Conservation (phyloP, 2,329 filamentous ascomycete species). For the Stenocarpella maydis region DNA sequence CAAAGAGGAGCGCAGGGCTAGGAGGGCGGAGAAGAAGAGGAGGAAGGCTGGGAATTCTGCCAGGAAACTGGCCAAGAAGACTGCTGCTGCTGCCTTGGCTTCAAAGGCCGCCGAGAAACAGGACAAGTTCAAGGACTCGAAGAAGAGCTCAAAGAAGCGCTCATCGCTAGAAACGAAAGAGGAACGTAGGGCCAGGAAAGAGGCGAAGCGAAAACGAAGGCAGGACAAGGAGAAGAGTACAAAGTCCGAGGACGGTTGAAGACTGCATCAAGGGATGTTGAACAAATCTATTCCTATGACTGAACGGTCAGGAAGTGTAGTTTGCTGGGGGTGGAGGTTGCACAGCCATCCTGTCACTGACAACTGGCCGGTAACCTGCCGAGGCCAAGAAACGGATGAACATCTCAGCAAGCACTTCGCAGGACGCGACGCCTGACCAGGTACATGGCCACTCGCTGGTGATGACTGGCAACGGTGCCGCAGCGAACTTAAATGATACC, state of each 20-base stretch:
- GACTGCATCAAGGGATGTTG: not conserved
- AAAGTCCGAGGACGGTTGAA: conserved; percentile 30
- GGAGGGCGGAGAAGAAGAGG: conserved; percentile 46
- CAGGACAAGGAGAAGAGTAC: conserved; percentile 39
- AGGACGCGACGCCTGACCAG: not conserved
- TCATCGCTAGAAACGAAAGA: conserved; percentile 37
- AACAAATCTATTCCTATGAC: not conserved
- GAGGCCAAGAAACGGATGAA: not conserved
- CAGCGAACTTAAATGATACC: not conserved
- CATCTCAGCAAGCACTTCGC: not conserved
- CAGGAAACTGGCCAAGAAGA: conserved; percentile 28
- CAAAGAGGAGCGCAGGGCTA: conserved; percentile 46
- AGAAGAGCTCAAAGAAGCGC: conserved; percentile 32
- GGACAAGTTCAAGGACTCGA: conserved; percentile 21
- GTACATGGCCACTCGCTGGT: not conserved
- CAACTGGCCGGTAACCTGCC: not conserved
- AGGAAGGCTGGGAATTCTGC: conserved; percentile 41
- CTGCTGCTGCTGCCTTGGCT: not conserved
- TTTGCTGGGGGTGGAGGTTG: not conserved
- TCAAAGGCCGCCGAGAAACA: conserved; percentile 1
- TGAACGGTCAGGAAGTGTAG: not conserved
- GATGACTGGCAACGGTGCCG: not conserved
- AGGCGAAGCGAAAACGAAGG: conserved; percentile 41
- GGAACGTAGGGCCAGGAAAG: conserved; percentile 36
- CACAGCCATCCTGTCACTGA: too few species aligned